Base-by-base conservation (phyloP, 2,329 filamentous ascomycete genomes). In the Xylariales sp. region DNA sequence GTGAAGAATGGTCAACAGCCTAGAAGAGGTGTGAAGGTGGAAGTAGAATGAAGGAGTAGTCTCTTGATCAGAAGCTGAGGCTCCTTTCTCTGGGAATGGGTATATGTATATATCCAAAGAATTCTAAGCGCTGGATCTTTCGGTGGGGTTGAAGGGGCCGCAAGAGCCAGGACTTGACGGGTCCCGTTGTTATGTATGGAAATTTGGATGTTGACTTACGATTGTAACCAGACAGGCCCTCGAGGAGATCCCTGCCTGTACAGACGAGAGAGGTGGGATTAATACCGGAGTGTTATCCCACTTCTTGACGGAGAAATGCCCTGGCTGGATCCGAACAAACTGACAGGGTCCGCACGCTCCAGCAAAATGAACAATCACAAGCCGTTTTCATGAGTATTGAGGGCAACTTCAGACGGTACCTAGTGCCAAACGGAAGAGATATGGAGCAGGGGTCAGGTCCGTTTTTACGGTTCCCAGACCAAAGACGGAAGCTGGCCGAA, bases 181-280 rank as follows among this genome's bases (percentile, higher is more conserved):
- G 53, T 51, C 56, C 59, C 56, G 54, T 65, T 61, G 61, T 62
- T 61, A 61, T 62, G 61, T 65, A 65, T 62, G 51, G 59, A 55
- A 57, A 53, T 49, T 62, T 48, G 56, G 56, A 55, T 56, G 59
- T 52, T 61, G 59, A 51, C 55, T 54, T 24, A 60, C 61, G 55
- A 57, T 52, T 55, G 57, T 55, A 66, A 60, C 56, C 59, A 65
- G 59, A 55, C 58, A 50, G 51, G 53, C 48, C 52, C 54, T 55
- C 54, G 49, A 56, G 57, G 30, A 33, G 57, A 53, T 60, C 63
- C 63, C 53, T 66, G 60, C 46, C 55, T 56, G 55, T 57, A 56
- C 56, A 59, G 62, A 61, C 59, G 63, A 63, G 59, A 66, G 61
- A 69, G 59, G 61, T 65, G 61, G 63, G 61, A 65, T 67, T 62